These are phyloP conservation scores for Flaveria sonorensis DNA, from an alignment of 129 eudicot genomes.

Conservation along the genomic window DNA sequence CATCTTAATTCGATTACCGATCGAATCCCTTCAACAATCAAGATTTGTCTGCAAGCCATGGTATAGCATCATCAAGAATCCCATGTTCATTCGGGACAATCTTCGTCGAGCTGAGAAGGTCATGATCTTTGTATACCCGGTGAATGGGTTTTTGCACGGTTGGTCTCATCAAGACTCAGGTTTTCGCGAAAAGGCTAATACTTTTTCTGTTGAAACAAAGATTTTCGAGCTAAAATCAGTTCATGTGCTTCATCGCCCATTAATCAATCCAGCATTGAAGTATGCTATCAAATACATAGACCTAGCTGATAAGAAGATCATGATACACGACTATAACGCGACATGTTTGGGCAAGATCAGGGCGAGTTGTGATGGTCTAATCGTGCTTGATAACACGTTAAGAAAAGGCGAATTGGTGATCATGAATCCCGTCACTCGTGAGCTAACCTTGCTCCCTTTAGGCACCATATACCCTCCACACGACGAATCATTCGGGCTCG, in stretches of 20 bases:
- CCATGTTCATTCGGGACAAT: constrained; percentile 40
- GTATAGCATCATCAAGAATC: constrained; percentile 44
- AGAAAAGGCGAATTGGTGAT: constrained; percentile 46
- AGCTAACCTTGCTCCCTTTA: constrained; percentile 42
- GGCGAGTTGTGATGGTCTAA: constrained; percentile 52
- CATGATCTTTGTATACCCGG: constrained; percentile 39
- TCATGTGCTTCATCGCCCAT: constrained; percentile 30
- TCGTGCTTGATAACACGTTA: constrained; percentile 42
- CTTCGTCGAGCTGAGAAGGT: constrained; percentile 41
- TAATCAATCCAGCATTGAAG: constrained; percentile 9
- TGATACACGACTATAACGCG: constrained; percentile 36
- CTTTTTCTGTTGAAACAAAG: constrained; percentile 48
- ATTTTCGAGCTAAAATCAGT: constrained; percentile 28
- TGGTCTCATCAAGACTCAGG: constrained; percentile 11
- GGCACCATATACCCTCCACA: constrained; percentile 49
- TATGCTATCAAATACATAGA: constrained; percentile 42
- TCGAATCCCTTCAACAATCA: constrained; percentile 43
- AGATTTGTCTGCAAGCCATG: constrained; percentile 63
- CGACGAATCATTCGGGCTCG: constrained; percentile 52
- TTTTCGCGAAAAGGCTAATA: constrained; percentile 22
- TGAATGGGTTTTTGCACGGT: background rate
- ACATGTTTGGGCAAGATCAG: constrained; percentile 51
- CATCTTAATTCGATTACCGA: constrained; percentile 58
- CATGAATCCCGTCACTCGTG: constrained; percentile 64
- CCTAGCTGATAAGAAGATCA: constrained; percentile 36